Percentiles rank a stretch among this genome's conserved stretches.
Evolutionary conservation across 2,329 filamentous ascomycete genomes (phyloP).

Genomic region (Aspergillus floridensis): DNA sequence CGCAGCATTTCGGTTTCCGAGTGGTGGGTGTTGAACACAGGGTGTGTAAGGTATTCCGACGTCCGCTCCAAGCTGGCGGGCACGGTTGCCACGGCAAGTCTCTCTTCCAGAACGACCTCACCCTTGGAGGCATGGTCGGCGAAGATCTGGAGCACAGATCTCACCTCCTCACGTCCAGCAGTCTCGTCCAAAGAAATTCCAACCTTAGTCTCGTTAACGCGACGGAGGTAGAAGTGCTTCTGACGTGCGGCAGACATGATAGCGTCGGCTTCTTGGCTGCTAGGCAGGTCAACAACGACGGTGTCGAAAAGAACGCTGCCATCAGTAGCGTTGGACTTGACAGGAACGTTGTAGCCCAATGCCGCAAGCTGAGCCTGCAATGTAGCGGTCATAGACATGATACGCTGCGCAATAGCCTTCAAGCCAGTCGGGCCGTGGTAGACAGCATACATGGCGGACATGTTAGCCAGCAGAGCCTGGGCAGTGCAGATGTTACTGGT

Average conservation of each 20-base stretch:
- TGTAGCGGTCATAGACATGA: conserved; percentile 68
- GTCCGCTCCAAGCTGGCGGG: conserved; percentile 63
- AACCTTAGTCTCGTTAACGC: conserved; percentile 59
- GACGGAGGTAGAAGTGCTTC: conserved; percentile 61
- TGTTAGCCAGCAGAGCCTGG: conserved; percentile 89
- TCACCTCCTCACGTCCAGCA: conserved; percentile 55
- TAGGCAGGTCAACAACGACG: conserved; percentile 62
- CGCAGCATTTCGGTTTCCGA: conserved; percentile 92
- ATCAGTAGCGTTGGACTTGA: conserved; percentile 56
- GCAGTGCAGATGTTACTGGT: conserved; percentile 98
- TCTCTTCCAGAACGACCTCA: conserved; percentile 32
- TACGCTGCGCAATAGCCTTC: conserved; percentile 75
- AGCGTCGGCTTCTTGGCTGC: conserved; percentile 51
- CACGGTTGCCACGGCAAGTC: conserved; percentile 43
- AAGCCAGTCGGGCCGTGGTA: conserved; percentile 88
- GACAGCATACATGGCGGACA: conserved; percentile 90
- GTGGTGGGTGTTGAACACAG: conserved; percentile 91
- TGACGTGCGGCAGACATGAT: conserved; percentile 52
- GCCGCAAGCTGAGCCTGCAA: conserved; percentile 63
- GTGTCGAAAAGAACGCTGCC: conserved; percentile 73
- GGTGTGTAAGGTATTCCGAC: conserved; percentile 77
- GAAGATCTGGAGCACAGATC: conserved; percentile 59
- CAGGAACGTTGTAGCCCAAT: conserved; percentile 63
- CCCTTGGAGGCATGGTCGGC: conserved; percentile 42
- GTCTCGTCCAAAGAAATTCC: conserved; percentile 79